These are phyloP conservation scores for Drechslera avenae DNA, from an alignment of 2,329 filamentous ascomycete species.

Conservation along the genomic window DNA sequence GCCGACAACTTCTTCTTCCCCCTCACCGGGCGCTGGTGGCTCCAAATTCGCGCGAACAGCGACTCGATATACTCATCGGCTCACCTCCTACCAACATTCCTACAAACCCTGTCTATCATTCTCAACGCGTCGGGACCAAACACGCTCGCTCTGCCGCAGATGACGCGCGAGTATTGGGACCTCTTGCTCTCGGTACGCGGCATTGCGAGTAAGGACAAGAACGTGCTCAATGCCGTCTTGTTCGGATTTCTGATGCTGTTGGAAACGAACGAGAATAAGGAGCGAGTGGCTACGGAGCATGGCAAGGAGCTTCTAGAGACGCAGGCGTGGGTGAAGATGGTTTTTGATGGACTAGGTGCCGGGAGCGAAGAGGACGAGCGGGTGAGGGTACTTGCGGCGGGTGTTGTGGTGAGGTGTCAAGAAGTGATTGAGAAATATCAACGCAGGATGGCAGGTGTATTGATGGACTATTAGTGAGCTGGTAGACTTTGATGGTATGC, in stretches of 20 bases:
- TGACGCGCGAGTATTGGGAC: conserved; percentile 84
- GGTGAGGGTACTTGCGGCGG: conserved; percentile 78
- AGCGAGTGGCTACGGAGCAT: conserved; percentile 73
- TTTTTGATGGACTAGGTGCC: conserved; percentile 66
- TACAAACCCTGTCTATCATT: conserved; percentile 84
- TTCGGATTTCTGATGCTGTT: conserved; percentile 80
- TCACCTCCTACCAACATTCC: conserved; percentile 75
- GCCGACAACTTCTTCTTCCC: conserved; percentile 83
- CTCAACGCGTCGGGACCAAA: conserved; percentile 83
- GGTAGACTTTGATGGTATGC: background rate
- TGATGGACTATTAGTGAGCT: conserved; percentile 50
- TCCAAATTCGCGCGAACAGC: conserved; percentile 58
- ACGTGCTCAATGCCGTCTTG: conserved; percentile 74
- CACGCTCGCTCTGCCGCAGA: conserved; percentile 73
- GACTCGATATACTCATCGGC: conserved; percentile 73
- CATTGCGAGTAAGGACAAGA: conserved; percentile 58
- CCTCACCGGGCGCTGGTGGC: conserved; percentile 78
- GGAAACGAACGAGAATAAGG: conserved; percentile 78
- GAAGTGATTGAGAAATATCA: conserved; percentile 86
- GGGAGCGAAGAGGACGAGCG: conserved; percentile 71
- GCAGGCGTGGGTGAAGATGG: conserved; percentile 78
- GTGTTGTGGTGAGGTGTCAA: conserved; percentile 74
- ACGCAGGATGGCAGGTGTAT: conserved; percentile 73
- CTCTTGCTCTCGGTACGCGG: conserved; percentile 75
- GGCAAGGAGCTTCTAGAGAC: conserved; percentile 82